A percentile compares a stretch with the other conserved stretches of the same genome.
phyloP scores from a whole-genome alignment of 768 basidiomycete genomes.

The Rhizopogon sp. region DNA sequence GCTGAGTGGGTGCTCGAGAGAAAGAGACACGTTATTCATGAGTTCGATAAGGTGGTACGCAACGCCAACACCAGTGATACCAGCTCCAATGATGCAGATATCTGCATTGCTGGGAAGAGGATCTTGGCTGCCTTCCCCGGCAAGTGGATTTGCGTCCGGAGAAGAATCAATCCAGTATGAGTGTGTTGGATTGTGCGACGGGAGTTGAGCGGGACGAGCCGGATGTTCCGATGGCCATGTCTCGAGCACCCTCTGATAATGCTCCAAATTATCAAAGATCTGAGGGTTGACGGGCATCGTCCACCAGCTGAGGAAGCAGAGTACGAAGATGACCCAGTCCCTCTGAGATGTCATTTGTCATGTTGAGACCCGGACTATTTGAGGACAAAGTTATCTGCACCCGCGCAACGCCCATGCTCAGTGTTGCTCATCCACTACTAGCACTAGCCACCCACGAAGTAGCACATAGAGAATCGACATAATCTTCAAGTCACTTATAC shows the following conservation, averaged over 20 bases:
- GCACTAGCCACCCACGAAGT: no score
- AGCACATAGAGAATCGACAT: no score
- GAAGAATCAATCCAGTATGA: conserved; percentile 68
- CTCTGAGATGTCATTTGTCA: background rate
- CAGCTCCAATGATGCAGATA: conserved; percentile 75
- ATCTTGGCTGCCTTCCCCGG: conserved; percentile 60
- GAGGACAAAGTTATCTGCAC: no score
- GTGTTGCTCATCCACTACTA: no score
- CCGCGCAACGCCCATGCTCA: no score
- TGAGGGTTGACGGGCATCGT: background rate
- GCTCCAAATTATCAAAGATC: background rate
- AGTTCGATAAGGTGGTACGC: conserved; percentile 64
- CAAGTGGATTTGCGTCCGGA: conserved; percentile 61
- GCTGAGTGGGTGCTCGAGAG: conserved; percentile 28
- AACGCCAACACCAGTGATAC: conserved; percentile 70
- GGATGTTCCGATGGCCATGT: conserved; percentile 1
- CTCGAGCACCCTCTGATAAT: background rate
- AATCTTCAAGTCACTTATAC: no score
- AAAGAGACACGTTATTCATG: conserved; percentile 7
- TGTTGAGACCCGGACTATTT: background rate
- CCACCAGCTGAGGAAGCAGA: background rate
- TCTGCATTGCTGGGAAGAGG: conserved; percentile 57
- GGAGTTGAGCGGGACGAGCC: conserved; percentile 30
- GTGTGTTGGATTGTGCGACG: conserved; percentile 57
- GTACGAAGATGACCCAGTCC: background rate